Base-by-base conservation (phyloP, 108 stramenopile genomes). In the Stephanodiscus minutulus region DNA sequence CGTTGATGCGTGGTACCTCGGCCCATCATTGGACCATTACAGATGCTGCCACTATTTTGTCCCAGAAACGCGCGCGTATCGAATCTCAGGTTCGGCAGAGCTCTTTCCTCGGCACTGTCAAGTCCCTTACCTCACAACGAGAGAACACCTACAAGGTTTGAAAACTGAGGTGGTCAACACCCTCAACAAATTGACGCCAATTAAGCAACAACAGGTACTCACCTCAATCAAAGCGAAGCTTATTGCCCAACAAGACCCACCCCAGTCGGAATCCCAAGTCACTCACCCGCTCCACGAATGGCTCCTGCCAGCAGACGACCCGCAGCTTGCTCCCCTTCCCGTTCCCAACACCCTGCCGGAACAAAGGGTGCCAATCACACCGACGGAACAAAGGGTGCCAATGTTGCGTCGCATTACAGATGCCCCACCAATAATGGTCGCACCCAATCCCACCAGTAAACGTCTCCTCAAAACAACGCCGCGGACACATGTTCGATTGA, bases 21-120 rank as follows among this genome's bases (percentile, higher is more conserved):
- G 72, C 0, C 82, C 76, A 2, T 72, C 72, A 17, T 44, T 48
- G 49, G 61, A 82, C 12, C 64, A 72, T 53, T 82, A 82, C 33
- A 48, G 64, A 36, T 59, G 75, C 58, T 50, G 53, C 13, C 5
- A 44, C 1, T 69, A 52, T 35, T 71, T 43, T 39, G 46, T 71
- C 7, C 59, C 60, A 1, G 47, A 71, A 21, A 50, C 48, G 0
- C 1, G 31, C 10, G 68, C n/a, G 4, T 44, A 58, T 3, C 18
- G 37, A 0, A 47, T 58, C 0, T 69, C 57, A 3, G 68, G 37
- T 3, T 58, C 41, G 31, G 37, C 55, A 11, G 10, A 57, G 11
- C 22, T 58, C n/a, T n/a, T n/a, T n/a, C n/a, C n/a, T n/a, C n/a
- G n/a, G n/a, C n/a, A n/a, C n/a, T n/a, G n/a, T n/a, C n/a, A n/a